phyloP scores from a whole-genome alignment of 2,329 filamentous ascomycete species.

The Thermothelomyces thermophilus region DNA sequence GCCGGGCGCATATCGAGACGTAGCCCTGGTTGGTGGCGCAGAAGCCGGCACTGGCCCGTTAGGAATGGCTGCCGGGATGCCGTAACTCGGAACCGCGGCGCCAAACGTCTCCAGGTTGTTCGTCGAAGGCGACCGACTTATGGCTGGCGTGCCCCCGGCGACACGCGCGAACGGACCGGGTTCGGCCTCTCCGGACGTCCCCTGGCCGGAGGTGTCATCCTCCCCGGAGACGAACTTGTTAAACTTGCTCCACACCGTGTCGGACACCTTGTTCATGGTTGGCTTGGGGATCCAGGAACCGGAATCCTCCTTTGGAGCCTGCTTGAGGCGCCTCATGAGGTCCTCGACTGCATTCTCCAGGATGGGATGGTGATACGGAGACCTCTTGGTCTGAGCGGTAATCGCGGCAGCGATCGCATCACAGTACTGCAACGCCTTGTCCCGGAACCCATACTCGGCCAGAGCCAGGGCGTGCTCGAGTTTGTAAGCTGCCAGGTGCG shows the following conservation, averaged over 20 bases:
- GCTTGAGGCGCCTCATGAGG: conserved; percentile 72
- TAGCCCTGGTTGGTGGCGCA: conserved; percentile 37
- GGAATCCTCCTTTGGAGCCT: conserved; percentile 74
- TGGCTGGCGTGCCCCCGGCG: conserved; percentile 65
- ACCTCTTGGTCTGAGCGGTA: conserved; percentile 72
- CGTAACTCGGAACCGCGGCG: conserved; percentile 34
- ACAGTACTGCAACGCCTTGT: conserved; percentile 86
- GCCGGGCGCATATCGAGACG: conserved; percentile 46
- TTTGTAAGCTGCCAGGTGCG: conserved; percentile 87
- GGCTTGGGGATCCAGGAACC: conserved; percentile 91
- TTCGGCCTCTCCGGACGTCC: conserved; percentile 53
- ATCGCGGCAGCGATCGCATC: conserved; percentile 73
- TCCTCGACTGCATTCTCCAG: conserved; percentile 76
- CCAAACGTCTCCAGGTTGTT: conserved; percentile 71
- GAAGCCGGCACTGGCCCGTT: conserved; percentile 30
- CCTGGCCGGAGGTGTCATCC: conserved; percentile 60
- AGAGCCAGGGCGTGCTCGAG: conserved; percentile 78
- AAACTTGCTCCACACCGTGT: conserved; percentile 84
- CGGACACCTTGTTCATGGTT: conserved; percentile 92
- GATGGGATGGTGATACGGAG: conserved; percentile 74
- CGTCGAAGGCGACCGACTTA: conserved; percentile 66
- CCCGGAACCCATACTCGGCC: conserved; percentile 73
- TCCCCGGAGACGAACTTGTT: conserved; percentile 95
- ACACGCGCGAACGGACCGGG: conserved; percentile 78
- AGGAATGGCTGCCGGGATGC: conserved; percentile 29